phyloP scores from a whole-genome alignment of 176 grass and related monocot species.

The Avena insularis region DNA sequence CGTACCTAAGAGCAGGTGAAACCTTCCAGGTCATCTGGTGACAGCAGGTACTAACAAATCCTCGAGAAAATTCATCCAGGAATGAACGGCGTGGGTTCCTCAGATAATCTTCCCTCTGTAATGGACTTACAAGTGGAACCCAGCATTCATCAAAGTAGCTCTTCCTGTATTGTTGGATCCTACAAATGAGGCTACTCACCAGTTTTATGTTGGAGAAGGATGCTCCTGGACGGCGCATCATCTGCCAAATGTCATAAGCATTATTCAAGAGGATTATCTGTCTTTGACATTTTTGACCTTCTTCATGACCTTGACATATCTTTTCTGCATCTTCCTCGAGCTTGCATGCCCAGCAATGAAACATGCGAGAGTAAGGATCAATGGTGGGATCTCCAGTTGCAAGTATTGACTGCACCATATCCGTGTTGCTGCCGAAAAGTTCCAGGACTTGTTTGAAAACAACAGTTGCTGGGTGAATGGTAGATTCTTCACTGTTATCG shows the following conservation, averaged over 20 bases:
- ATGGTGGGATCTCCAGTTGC: background rate
- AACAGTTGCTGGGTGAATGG: background rate
- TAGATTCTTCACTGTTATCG: background rate
- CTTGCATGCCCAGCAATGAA: background rate
- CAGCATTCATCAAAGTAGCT: background rate
- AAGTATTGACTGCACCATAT: background rate
- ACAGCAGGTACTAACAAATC: background rate
- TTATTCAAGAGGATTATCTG: constrained; percentile 16
- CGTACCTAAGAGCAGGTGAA: background rate
- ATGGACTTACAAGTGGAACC: background rate
- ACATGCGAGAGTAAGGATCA: background rate
- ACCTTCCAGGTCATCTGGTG: constrained; percentile 8
- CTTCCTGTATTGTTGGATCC: background rate
- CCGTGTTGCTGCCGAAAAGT: background rate
- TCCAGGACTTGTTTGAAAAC: background rate
- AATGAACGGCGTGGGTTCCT: background rate
- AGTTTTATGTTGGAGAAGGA: background rate
- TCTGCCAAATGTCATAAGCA: background rate
- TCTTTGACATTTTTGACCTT: background rate
- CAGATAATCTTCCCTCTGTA: background rate
- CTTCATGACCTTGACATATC: background rate
- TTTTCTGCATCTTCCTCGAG: background rate
- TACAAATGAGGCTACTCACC: background rate
- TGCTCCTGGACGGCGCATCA: background rate
- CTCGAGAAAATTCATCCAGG: background rate